These are phyloP conservation scores for Leucaena leucocephala DNA, from an alignment of 306 rosid species.

Conservation along the genomic window DNA sequence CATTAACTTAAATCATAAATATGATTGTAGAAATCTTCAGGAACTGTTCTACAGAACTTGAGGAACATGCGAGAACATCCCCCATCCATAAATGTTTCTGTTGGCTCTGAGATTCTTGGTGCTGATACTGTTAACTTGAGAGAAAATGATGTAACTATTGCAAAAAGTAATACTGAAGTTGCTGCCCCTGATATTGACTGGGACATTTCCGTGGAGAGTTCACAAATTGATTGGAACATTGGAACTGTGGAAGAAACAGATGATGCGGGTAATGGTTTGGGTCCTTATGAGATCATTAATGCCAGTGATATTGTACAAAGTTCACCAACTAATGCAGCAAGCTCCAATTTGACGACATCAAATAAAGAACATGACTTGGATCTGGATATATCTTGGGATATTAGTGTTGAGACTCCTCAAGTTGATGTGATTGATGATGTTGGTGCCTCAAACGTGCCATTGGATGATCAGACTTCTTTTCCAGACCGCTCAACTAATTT, in stretches of 20 bases:
- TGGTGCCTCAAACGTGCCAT: not conserved
- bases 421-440: constrained; percentile 11
- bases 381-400: constrained; percentile 10
- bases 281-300: constrained; percentile 1
- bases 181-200: constrained; percentile 12
- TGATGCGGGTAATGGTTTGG: constrained; percentile 7
- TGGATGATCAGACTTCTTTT: not conserved
- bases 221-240: constrained; percentile 9
- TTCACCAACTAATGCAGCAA: not conserved
- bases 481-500: not conserved
- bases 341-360: not conserved
- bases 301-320: constrained; percentile 5
- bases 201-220: constrained; percentile 4
- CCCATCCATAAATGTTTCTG: not conserved
- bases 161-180: not conserved
- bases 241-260: constrained; percentile 5
- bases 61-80: constrained; percentile 6
- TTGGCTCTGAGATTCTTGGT: not conserved
- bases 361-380: constrained; percentile 6
- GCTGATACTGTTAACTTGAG: not conserved
- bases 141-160: not conserved
- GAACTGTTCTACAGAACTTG: constrained; percentile 11
- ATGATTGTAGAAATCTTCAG: not conserved
- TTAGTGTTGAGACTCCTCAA: constrained; percentile 9
- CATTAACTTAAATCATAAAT: not conserved